Conservation (phyloP, 2,329 filamentous ascomycete species). For the Xylaria sp. region DNA sequence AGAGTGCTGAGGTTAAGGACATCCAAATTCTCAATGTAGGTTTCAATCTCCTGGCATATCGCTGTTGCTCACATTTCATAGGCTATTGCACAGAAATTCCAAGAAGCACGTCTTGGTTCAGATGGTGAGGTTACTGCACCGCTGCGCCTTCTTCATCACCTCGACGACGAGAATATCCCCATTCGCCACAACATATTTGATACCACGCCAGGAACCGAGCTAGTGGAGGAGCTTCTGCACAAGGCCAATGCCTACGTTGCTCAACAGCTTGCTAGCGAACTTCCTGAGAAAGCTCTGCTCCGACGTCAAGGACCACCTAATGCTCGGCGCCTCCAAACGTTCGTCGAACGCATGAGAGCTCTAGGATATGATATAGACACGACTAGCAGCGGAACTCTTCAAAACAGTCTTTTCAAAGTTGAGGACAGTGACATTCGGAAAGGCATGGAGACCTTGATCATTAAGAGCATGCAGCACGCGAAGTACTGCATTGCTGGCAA, state of each 20-base stretch:
- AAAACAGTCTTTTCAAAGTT: slow-evolving; percentile 95
- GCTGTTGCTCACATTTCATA: slow-evolving; percentile 52
- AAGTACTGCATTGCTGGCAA: slow-evolving; percentile 93
- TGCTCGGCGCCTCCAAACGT: slow-evolving; percentile 86
- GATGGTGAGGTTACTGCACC: slow-evolving; percentile 83
- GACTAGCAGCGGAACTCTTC: slow-evolving; percentile 87
- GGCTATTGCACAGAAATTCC: slow-evolving; percentile 88
- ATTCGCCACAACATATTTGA: slow-evolving; percentile 97
- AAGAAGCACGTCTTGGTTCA: slow-evolving; percentile 85
- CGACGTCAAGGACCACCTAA: slow-evolving; percentile 89
- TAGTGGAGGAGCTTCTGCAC: slow-evolving; percentile 94
- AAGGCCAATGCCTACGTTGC: slow-evolving; percentile 92
- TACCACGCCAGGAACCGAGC: slow-evolving; percentile 86
- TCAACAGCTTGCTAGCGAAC: slow-evolving; percentile 78
- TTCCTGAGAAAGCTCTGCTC: slow-evolving; percentile 93
- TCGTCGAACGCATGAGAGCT: slow-evolving; percentile 91
- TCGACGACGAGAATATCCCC: slow-evolving; percentile 97
- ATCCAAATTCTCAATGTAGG: slow-evolving; percentile 81
- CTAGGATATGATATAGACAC: slow-evolving; percentile 91
- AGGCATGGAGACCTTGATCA: slow-evolving; percentile 95
- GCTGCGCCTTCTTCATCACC: slow-evolving; percentile 88
- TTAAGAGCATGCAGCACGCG: slow-evolving; percentile 95
- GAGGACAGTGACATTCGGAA: slow-evolving; percentile 90
- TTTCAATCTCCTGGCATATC: slow-evolving; percentile 30
- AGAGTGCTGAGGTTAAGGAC: slow-evolving; percentile 76